These are phyloP conservation scores for Hygrophila difformis DNA, from an alignment of 257 asterid species.

Conservation along the genomic window DNA sequence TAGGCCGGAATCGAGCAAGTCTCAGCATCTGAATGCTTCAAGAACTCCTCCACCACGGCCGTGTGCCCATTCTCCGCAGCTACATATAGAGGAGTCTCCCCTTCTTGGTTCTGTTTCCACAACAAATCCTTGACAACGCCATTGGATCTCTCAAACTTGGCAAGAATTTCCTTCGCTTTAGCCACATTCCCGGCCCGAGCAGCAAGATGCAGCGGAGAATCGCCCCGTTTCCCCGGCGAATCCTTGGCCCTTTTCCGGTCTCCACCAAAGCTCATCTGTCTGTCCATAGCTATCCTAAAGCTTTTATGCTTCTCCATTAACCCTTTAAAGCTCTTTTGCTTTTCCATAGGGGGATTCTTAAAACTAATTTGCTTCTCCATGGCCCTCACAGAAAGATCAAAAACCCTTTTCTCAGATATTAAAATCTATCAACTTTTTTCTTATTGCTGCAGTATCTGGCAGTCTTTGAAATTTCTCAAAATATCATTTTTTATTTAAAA, in stretches of 20 bases:
- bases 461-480: too few relatives aligned
- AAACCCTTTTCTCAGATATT: too few relatives aligned
- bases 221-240: constrained; percentile 93
- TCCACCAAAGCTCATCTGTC: constrained; percentile 74
- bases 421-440: too few relatives aligned
- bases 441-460: too few relatives aligned
- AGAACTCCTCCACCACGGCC: constrained; percentile 60
- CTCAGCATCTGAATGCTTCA: constrained; percentile 70
- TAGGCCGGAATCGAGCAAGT: constrained; percentile 64
- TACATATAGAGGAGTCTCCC: constrained; percentile 79
- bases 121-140: constrained; percentile 45
- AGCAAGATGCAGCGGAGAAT: constrained; percentile 80
- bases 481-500: too few relatives aligned
- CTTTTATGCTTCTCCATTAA: constrained; percentile 94
- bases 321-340: constrained; percentile 84
- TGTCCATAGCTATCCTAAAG: constrained; percentile 87
- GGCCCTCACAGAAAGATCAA: too few relatives aligned
- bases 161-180: constrained; percentile 64
- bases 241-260: constrained; percentile 70
- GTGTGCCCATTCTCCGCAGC: constrained; percentile 85
- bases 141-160: constrained; percentile 34
- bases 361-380: constrained; percentile 75
- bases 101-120: constrained; percentile 81
- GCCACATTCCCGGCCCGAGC: constrained; percentile 75
- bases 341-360: constrained; percentile 52